Evolutionary conservation across 1,284 basidiomycete species (phyloP).

Genomic region (Agaricales sp.): DNA sequence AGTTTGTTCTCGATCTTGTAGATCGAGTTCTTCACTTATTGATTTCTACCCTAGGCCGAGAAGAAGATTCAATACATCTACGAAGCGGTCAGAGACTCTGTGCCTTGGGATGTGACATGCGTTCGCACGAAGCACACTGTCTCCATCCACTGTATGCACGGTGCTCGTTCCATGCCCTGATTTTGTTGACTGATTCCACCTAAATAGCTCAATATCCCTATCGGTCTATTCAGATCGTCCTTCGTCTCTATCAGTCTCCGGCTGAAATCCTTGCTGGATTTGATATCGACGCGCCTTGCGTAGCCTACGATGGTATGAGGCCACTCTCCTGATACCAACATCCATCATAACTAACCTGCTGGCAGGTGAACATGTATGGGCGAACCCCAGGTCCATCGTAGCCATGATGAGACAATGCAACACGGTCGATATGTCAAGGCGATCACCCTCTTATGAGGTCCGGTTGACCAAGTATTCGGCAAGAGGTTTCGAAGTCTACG

Average conservation of each 20-base stretch:
- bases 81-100: conserved; percentile 48
- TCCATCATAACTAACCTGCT: neutral
- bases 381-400: conserved; percentile 42
- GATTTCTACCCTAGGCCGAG: conserved; percentile 30
- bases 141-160: conserved; percentile 42
- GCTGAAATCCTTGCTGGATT: conserved; percentile 54
- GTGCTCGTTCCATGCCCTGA: neutral
- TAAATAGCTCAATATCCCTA: conserved; percentile 47
- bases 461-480: conserved; percentile 44
- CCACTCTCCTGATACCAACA: neutral
- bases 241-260: conserved; percentile 44
- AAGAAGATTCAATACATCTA: conserved; percentile 45
- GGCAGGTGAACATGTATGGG: conserved; percentile 36
- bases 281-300: conserved; percentile 50
- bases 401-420: conserved; percentile 54
- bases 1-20: conserved; percentile 8
- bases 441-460: conserved; percentile 56
- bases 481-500: conserved; percentile 43
- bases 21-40: neutral
- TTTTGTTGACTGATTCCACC: neutral
- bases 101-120: conserved; percentile 56
- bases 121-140: conserved; percentile 52
- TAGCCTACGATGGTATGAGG: conserved; percentile 36
- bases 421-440: conserved; percentile 44
- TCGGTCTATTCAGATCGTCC: conserved; percentile 45